Conservation (phyloP, 371 early-diverging fungal genomes). For the Mucor racemosus region DNA sequence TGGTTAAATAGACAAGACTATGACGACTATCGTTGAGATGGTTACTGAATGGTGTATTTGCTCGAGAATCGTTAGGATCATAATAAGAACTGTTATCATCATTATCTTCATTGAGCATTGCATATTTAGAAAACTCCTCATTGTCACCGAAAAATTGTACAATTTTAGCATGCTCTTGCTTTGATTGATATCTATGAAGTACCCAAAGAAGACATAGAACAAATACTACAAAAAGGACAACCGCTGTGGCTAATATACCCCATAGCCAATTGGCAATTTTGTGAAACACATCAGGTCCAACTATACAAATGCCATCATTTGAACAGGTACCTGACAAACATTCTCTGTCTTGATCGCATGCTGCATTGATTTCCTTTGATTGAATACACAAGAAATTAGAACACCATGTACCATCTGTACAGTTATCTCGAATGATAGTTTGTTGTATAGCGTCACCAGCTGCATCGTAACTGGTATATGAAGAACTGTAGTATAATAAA, state of each 20-base stretch:
- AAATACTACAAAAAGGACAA: slow-evolving; percentile 42
- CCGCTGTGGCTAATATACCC: slow-evolving; percentile 40
- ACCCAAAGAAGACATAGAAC: slow-evolving; percentile 41
- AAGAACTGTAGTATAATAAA: slow-evolving; percentile 22
- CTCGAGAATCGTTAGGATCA: neutral
- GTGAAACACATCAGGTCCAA: slow-evolving; percentile 51
- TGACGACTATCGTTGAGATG: slow-evolving; percentile 1
- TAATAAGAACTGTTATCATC: slow-evolving; percentile 11
- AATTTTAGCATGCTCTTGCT: slow-evolving; percentile 48
- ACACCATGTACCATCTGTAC: slow-evolving; percentile 49
- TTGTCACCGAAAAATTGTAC: slow-evolving; percentile 49
- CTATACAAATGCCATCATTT: slow-evolving; percentile 35
- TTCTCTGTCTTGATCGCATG: slow-evolving; percentile 49
- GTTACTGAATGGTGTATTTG: slow-evolving; percentile 7
- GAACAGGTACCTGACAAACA: slow-evolving; percentile 50
- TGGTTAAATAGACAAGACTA: slow-evolving; percentile 24
- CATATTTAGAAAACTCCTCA: slow-evolving; percentile 48
- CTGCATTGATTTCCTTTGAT: slow-evolving; percentile 25
- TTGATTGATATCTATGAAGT: slow-evolving; percentile 53
- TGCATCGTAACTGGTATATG: slow-evolving; percentile 40
- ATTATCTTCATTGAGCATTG: slow-evolving; percentile 37
- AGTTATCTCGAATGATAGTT: slow-evolving; percentile 52
- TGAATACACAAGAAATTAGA: slow-evolving; percentile 26
- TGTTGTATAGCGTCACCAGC: slow-evolving; percentile 34
- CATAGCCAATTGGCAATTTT: slow-evolving; percentile 45